A percentile compares a stretch with the other conserved stretches of the same genome.
Conservation (phyloP, 768 basidiomycete genomes). For the Boletus barrowsii region DNA sequence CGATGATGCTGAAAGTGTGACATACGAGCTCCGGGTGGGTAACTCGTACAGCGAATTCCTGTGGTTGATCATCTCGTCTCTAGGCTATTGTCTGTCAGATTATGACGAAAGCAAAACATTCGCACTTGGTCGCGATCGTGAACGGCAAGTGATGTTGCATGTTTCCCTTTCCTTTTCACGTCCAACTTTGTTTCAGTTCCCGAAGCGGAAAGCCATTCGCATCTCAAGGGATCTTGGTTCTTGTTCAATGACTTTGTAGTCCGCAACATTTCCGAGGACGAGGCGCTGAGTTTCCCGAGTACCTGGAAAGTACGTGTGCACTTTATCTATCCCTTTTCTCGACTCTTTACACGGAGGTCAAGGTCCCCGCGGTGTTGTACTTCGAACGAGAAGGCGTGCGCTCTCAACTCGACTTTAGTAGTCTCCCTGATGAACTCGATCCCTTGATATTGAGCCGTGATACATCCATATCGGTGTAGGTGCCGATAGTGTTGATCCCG, state of each 20-base stretch:
- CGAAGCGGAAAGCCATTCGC: conserved; percentile 48
- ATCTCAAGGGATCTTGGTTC: conserved; percentile 68
- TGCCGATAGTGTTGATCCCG: neutral
- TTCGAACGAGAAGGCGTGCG: conserved; percentile 70
- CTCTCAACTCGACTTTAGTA: conserved; percentile 57
- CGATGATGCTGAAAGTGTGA: conserved; percentile 52
- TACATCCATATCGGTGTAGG: conserved; percentile 83
- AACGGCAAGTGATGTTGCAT: conserved; percentile 49
- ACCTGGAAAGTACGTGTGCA: conserved; percentile 79
- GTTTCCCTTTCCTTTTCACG: neutral
- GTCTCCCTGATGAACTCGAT: conserved; percentile 66
- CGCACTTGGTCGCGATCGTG: conserved; percentile 86
- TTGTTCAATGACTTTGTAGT: conserved; percentile 98
- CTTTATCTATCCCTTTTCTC: neutral
- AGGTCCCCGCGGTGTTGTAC: conserved; percentile 91
- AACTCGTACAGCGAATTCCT: too few species aligned
- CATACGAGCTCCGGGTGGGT: conserved; percentile 74
- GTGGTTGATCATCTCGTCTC: neutral
- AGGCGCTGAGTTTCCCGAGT: conserved; percentile 84
- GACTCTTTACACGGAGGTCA: conserved; percentile 16
- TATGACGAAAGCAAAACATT: conserved; percentile 61
- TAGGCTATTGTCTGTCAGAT: conserved; percentile 85
- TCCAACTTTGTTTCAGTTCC: conserved; percentile 50
- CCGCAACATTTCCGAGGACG: conserved; percentile 75
- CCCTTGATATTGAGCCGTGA: conserved; percentile 76